These are phyloP conservation scores for Aspergillus saccharolyticus DNA, from an alignment of 495 filamentous ascomycete species.

Conservation along the genomic window DNA sequence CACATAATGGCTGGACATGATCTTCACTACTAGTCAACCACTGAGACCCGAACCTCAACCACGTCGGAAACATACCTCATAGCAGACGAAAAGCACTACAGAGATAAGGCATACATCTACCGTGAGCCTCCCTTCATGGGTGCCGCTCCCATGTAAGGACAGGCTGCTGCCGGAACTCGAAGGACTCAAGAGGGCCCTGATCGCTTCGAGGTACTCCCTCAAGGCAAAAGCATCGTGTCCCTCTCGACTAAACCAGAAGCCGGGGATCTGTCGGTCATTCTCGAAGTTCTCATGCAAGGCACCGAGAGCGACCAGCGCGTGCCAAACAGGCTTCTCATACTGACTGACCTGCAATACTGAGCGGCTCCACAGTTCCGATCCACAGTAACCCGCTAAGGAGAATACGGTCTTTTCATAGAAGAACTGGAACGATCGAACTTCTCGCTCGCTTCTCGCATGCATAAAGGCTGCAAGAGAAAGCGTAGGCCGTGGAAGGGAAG, in stretches of 20 bases:
- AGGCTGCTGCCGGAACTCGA: neutral
- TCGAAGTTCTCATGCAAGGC: slow-evolving; percentile 60
- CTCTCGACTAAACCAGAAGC: neutral
- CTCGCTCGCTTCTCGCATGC: slow-evolving; percentile 5
- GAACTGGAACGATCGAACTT: slow-evolving; percentile 51
- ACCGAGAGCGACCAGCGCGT: slow-evolving; percentile 58
- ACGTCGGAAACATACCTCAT: slow-evolving; percentile 15
- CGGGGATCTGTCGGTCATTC: slow-evolving; percentile 5
- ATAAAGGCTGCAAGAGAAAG: slow-evolving; percentile 2
- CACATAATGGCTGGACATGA: slow-evolving; percentile 28
- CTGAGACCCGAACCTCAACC: neutral
- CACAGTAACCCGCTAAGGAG: slow-evolving; percentile 59
- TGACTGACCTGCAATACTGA: slow-evolving; percentile 52
- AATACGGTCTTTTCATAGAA: slow-evolving; percentile 54
- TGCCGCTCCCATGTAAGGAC: neutral
- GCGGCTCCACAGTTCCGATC: slow-evolving; percentile 56
- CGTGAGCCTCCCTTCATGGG: slow-evolving; percentile 2
- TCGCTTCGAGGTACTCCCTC: slow-evolving; percentile 32
- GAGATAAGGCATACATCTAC: slow-evolving; percentile 46
- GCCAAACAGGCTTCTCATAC: slow-evolving; percentile 54
- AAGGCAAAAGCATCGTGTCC: slow-evolving; percentile 34
- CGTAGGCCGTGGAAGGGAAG: neutral
- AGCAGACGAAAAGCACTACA: slow-evolving; percentile 31
- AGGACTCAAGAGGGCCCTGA: slow-evolving; percentile 23
- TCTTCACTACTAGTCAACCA: slow-evolving; percentile 11